Evolutionary conservation across 2,329 filamentous ascomycete genomes (phyloP).

Genomic region (Didymella pinodella): DNA sequence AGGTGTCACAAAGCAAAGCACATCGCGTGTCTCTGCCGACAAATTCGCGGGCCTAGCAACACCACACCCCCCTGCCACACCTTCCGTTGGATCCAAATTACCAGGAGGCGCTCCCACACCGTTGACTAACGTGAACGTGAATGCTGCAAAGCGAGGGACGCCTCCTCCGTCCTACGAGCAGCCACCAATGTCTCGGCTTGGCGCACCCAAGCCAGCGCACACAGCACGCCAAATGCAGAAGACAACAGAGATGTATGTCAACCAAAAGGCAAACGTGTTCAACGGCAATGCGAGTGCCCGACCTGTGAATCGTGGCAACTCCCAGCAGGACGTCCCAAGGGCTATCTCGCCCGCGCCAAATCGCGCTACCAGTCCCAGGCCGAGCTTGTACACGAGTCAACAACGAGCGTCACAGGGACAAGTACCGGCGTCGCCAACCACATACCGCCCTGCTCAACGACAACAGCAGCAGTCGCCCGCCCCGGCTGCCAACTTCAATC

Average conservation of each 20-base stretch:
- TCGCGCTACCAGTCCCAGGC: constrained; percentile 65
- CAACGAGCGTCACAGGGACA: constrained; percentile 26
- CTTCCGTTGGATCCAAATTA: constrained; percentile 50
- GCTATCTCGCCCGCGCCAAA: constrained; percentile 73
- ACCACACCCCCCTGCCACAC: constrained; percentile 64
- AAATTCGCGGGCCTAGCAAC: constrained; percentile 93
- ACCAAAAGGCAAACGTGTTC: constrained; percentile 84
- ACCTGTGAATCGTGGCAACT: constrained; percentile 64
- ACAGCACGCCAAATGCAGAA: constrained; percentile 96
- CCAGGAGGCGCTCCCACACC: constrained; percentile 55
- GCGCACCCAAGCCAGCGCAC: constrained; percentile 88
- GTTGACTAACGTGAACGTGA: constrained; percentile 55
- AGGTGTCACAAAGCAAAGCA: constrained; percentile 81
- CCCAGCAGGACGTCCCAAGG: constrained; percentile 54
- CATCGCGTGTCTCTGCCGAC: constrained; percentile 89
- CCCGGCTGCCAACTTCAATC: constrained; percentile 24
- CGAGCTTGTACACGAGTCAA: constrained; percentile 55
- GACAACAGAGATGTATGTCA: constrained; percentile 85
- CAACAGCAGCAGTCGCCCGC: constrained; percentile 26
- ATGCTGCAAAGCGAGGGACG: constrained; percentile 71
- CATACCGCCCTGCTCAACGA: constrained; percentile 19
- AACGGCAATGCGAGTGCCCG: constrained; percentile 58
- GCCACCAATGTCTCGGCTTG: constrained; percentile 74
- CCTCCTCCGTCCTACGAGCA: constrained; percentile 86
- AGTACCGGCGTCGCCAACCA: constrained; percentile 20